Conservation (phyloP, 2,329 filamentous ascomycete genomes). For the Penicillium sp. region DNA sequence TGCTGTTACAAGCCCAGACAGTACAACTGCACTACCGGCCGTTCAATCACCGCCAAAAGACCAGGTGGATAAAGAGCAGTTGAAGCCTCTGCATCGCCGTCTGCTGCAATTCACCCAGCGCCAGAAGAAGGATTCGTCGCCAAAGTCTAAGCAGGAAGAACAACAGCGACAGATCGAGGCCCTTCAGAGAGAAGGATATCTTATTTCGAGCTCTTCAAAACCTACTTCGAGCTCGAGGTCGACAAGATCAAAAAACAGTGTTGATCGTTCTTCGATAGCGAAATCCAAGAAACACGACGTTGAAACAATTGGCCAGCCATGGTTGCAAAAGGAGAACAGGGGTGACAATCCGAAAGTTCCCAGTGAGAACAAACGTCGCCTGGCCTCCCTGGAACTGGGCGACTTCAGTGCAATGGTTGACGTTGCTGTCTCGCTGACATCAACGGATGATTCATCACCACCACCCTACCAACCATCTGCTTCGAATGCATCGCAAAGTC, state of each 20-base stretch:
- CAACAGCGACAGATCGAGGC: constrained; percentile 28
- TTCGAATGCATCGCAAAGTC: background rate
- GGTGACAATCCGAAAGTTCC: constrained; percentile 16
- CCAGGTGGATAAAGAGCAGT: constrained; percentile 9
- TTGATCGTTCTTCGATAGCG: constrained; percentile 23
- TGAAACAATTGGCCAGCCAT: constrained; percentile 39
- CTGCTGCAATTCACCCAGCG: constrained; percentile 35
- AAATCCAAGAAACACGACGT: constrained; percentile 34
- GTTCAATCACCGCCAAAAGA: constrained; percentile 24
- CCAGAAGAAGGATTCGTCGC: constrained; percentile 26
- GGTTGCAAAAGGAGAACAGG: constrained; percentile 29
- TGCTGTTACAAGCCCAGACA: constrained; percentile 19
- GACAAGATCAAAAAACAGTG: constrained; percentile 21
- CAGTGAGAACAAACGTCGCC: constrained; percentile 15
- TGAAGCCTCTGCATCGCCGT: constrained; percentile 33
- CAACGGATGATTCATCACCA: constrained; percentile 22
- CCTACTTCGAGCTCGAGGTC: constrained; percentile 1
- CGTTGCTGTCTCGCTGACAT: constrained; percentile 29
- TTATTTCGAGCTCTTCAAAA: constrained; percentile 20
- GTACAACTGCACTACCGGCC: constrained; percentile 24
- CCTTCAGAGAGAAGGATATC: constrained; percentile 31
- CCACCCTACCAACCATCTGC: constrained; percentile 19
- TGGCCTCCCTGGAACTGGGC: constrained; percentile 32
- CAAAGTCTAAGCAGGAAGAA: constrained; percentile 25
- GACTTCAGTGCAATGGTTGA: constrained; percentile 37